Percentiles rank a stretch among this genome's conserved stretches.
These are phyloP conservation scores for Tylopilus felleus DNA, from an alignment of 768 basidiomycete genomes.

Conservation along the genomic window DNA sequence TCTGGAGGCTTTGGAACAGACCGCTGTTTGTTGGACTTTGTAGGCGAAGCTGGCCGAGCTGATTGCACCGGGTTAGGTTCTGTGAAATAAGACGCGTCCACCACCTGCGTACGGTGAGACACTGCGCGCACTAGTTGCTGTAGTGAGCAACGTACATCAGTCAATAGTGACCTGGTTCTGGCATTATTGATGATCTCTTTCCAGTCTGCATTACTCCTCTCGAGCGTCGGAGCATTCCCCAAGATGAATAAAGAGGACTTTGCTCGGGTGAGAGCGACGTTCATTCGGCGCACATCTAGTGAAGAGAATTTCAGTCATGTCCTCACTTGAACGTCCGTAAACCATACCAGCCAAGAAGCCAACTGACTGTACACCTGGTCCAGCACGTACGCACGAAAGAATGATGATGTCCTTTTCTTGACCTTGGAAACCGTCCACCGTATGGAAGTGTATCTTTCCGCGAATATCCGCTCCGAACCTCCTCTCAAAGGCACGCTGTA, in stretches of 20 bases:
- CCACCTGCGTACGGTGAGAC: constrained; percentile 21
- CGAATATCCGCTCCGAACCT: constrained; percentile 71
- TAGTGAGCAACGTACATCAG: constrained; percentile 52
- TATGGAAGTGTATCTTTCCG: constrained; percentile 84
- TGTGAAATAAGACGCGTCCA: constrained; percentile 40
- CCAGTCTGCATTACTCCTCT: constrained; percentile 83
- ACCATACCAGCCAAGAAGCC: constrained; percentile 81
- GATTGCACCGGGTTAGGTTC: constrained; percentile 18
- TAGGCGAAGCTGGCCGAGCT: constrained; percentile 19
- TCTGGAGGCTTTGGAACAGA: constrained; percentile 13
- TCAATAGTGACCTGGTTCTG: constrained; percentile 54
- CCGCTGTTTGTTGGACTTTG: constrained; percentile 23
- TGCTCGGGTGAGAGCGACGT: constrained; percentile 97
- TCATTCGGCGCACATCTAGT: constrained; percentile 84
- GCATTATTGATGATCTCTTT: constrained; percentile 75
- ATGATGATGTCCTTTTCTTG: constrained; percentile 99
- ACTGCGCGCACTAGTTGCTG: background rate
- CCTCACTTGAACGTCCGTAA: background rate
- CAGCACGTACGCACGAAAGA: constrained; percentile 92
- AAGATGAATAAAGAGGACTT: constrained; percentile 92
- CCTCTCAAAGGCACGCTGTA: constrained; percentile 64
- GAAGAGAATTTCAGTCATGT: background rate
- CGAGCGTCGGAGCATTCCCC: constrained; percentile 85
- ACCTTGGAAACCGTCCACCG: constrained; percentile 98
- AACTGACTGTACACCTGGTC: constrained; percentile 74